Base-by-base conservation (phyloP, 768 basidiomycete genomes). In the Mycena olivaceomarginata region DNA sequence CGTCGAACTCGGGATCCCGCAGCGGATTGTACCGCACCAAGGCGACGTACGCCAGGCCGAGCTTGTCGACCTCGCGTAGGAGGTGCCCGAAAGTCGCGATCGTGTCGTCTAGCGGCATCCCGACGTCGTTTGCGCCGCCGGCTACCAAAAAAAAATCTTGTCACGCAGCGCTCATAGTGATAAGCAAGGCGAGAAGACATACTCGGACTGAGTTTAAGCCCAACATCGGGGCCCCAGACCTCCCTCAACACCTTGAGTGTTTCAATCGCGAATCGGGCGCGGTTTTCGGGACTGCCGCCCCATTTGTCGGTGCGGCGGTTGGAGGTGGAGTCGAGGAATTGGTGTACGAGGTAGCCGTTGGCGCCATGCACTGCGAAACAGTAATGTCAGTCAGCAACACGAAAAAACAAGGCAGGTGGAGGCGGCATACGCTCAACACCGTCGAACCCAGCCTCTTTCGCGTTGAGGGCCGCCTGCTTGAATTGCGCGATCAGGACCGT, bases 391-490 rank as follows among this genome's bases (percentile, higher is more conserved):
- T 22, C 6, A 71, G 10, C 11, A 60, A 12, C n/a, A 56, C 11
- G n/a, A 39, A 7, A 62, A 5, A 56, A 12, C 59, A 67, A 31
- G 31, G 31, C 31, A 31, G 31, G 31, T 31, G 6, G 9, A 3
- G 4, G 22, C 39, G 12, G 73, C 85, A 72, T 80, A 90, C 89
- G 71, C 82, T 92, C 91, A 39, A 91, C 87, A 4, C 91, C 91
- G 77, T 72, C 78, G 25, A 75, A 72, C 10, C 74, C 77, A 5
- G 77, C 77, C 31, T 65, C 70, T 60, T 76, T 79, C 0, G 77
- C 77, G 63, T 75, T 75, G 9, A 79, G 13, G 1, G 77, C 77
- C 8, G 77, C 77, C 43, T 72, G 41, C n/a, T 76, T 79, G 62
- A 75, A 79, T 48, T 72, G 71, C 16, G 66, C 74, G 67, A 79